Conservation (phyloP, 2,329 filamentous ascomycete species). For the Phialocephala sp. region DNA sequence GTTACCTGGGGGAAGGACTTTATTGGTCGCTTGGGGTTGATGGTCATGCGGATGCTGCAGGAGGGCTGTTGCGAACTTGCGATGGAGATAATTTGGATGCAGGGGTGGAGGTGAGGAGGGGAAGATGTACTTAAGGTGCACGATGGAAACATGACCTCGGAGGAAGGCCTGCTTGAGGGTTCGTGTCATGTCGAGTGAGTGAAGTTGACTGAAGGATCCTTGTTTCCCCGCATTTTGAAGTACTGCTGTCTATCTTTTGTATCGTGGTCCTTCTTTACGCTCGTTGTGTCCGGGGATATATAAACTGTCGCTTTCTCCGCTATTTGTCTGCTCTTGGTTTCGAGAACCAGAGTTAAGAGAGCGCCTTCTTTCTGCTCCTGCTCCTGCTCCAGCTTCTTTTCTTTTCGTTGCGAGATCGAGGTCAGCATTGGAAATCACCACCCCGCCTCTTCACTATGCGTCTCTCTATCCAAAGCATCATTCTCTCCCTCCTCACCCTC, state of each 20-base stretch:
- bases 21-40: not conserved
- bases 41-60: not conserved
- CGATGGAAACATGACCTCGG: not conserved
- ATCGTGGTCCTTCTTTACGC: not conserved
- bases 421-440: not conserved
- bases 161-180: not conserved
- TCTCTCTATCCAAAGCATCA: not conserved
- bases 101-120: not conserved
- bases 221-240: conserved; percentile 4
- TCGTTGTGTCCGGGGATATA: not conserved
- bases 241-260: not conserved
- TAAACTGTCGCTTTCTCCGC: not conserved
- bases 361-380: not conserved
- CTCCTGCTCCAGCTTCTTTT: not conserved
- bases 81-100: not conserved
- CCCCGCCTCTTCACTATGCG: not conserved
- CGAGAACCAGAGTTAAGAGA: not conserved
- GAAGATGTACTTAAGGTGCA: not conserved
- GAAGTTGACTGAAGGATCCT: not conserved
- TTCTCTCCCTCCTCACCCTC: conserved; percentile 6
- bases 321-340: not conserved
- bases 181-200: not conserved
- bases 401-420: not conserved
- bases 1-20: not conserved
- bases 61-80: not conserved